Conservation (phyloP, 306 rosid species). For the Medicago ruthenica region DNA sequence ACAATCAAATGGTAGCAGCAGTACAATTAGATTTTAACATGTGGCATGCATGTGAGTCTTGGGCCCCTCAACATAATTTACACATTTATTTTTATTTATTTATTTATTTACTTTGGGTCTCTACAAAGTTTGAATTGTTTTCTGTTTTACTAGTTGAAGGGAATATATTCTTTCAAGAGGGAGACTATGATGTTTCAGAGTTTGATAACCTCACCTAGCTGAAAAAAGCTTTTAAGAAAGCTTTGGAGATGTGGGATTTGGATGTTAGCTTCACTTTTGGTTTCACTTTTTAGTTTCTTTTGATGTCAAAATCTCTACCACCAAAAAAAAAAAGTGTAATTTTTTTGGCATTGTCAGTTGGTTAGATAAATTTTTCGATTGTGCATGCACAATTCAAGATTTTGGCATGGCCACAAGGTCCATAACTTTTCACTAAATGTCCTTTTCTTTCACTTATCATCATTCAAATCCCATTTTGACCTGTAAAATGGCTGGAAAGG, state of each 20-base stretch:
- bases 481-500: slow-evolving; percentile 49
- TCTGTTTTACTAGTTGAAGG: slow-evolving; percentile 44
- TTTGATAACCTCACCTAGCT: slow-evolving; percentile 48
- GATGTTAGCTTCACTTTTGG: slow-evolving; percentile 54
- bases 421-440: slow-evolving; percentile 39
- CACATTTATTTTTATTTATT: not conserved
- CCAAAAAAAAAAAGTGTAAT: slow-evolving; percentile 26
- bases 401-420: slow-evolving; percentile 44
- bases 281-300: slow-evolving; percentile 54
- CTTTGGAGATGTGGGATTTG: slow-evolving; percentile 54
- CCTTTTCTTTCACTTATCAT: slow-evolving; percentile 49
- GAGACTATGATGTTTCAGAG: slow-evolving; percentile 53
- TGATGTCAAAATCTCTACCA: slow-evolving; percentile 51
- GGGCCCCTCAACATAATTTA: slow-evolving; percentile 47
- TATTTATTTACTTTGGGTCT: slow-evolving; percentile 21
- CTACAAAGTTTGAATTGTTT: slow-evolving; percentile 48
- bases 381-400: slow-evolving; percentile 16
- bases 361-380: slow-evolving; percentile 28
- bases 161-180: slow-evolving; percentile 63
- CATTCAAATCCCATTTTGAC: slow-evolving; percentile 48
- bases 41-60: slow-evolving; percentile 59
- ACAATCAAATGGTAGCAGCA: slow-evolving; percentile 37
- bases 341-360: slow-evolving; percentile 30
- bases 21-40: slow-evolving; percentile 50
- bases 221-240: slow-evolving; percentile 45